Base-by-base conservation (phyloP, 2,329 filamentous ascomycete genomes). In the Zelopaecilomyces penicillatus region DNA sequence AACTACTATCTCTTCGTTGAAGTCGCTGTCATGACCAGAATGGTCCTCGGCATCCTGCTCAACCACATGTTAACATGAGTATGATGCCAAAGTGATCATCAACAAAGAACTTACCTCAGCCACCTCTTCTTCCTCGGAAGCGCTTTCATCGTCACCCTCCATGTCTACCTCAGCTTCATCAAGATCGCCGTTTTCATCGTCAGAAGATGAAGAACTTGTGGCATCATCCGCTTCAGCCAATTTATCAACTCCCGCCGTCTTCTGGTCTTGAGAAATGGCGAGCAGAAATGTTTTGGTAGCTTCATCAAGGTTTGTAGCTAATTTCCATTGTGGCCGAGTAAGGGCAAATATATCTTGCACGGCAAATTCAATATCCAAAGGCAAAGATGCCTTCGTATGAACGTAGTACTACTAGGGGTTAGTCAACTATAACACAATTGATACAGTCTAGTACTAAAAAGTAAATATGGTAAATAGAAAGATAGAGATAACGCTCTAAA, bases 301-400 rank as follows among this genome's bases (percentile, higher is more conserved):
- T 65, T 97, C 93, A 43, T 94, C 82, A 5, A 93, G 64, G 52
- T 84, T 85, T 5, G 80, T 76, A 19, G 87, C 82, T 38, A 96
- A 70, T 64, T 93, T 94, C 93, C 91, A 98, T 60, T 96, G 86
- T 4, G 93, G 91, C 39, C 93, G 79, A 9, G 89, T 84, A 31
- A 89, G 68, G 28, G 83, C 82, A 65, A 86, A 97, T 0, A 87
- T 90, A 62, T 98, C 93, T 62, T 96, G 90, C 5, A 98, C 79
- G 38, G 96, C 82, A 61, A 98, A 98, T 47, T 98, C 93, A 39
- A 97, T 87, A 53, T 98, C 93, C 87, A 98, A 94, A 0, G 94
- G 93, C 34, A 96, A 67, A 1, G 85, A 75, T 19, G 91, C 82
- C 65, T 98, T 98, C 19, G 87, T 89, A 57, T 85, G 82, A 54